These are phyloP conservation scores for Paecilomyces fulvus DNA, from an alignment of 2,329 filamentous ascomycete species.

Conservation along the genomic window DNA sequence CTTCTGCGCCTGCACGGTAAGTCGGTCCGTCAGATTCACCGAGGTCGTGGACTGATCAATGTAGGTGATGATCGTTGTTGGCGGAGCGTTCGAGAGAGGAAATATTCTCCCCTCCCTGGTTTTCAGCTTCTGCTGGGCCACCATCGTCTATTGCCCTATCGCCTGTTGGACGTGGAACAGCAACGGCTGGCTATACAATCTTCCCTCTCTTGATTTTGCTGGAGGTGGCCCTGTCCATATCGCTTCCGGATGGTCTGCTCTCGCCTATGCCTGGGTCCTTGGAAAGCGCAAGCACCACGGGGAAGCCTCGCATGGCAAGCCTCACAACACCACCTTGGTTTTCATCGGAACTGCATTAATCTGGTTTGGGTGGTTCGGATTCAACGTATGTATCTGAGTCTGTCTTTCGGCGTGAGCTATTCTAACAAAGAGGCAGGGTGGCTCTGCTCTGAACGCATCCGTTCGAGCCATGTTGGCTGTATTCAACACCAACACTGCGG, in stretches of 20 bases:
- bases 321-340: conserved; percentile 67
- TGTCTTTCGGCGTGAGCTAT: background rate
- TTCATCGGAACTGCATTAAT: conserved; percentile 55
- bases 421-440: conserved; percentile 27
- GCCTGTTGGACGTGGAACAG: conserved; percentile 73
- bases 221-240: conserved; percentile 70
- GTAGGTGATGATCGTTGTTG: conserved; percentile 57
- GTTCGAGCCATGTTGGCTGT: conserved; percentile 47
- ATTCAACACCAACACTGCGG: conserved; percentile 52
- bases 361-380: conserved; percentile 48
- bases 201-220: conserved; percentile 65
- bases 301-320: conserved; percentile 44
- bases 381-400: conserved; percentile 37
- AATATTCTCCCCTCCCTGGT: conserved; percentile 56
- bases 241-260: conserved; percentile 60
- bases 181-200: conserved; percentile 61
- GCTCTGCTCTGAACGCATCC: conserved; percentile 45
- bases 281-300: conserved; percentile 56
- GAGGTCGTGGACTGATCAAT: conserved; percentile 19
- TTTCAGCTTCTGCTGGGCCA: conserved; percentile 65
- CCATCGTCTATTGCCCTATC: conserved; percentile 63
- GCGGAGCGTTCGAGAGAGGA: conserved; percentile 56
- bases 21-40: background rate
- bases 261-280: conserved; percentile 66
- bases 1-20: conserved; percentile 44